These are phyloP conservation scores for Euryodendron excelsum DNA, from an alignment of 148 eudicot genomes.

Conservation along the genomic window DNA sequence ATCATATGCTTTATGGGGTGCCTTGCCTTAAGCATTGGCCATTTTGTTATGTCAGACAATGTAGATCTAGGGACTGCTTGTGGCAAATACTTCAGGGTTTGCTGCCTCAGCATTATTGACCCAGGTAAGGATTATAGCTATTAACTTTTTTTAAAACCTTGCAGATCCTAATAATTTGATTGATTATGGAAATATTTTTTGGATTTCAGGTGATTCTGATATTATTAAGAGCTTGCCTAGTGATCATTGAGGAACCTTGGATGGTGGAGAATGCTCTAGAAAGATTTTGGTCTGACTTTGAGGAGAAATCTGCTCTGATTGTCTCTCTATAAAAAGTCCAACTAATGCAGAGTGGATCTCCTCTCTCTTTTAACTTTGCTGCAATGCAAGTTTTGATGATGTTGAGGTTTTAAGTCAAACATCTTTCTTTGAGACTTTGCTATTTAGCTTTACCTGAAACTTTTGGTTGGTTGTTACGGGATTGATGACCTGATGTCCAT, in stretches of 20 bases:
- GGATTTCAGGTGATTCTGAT: conserved; percentile 56
- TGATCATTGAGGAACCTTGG: conserved; percentile 33
- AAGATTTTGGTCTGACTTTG: background rate
- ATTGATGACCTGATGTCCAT: background rate
- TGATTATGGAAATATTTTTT: background rate
- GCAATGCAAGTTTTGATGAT: background rate
- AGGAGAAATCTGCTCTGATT: background rate
- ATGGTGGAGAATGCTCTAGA: background rate
- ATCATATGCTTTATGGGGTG: background rate
- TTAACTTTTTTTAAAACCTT: background rate
- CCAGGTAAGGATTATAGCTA: conserved; percentile 29
- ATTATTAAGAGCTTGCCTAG: conserved; percentile 64
- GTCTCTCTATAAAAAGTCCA: background rate
- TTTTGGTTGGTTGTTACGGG: background rate
- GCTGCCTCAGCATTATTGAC: conserved; percentile 61
- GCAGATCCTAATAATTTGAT: background rate
- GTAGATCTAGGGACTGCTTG: conserved; percentile 74
- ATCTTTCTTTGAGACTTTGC: background rate
- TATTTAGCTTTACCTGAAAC: background rate
- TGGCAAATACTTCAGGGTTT: conserved; percentile 64
- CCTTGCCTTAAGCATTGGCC: background rate
- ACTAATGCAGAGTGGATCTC: background rate
- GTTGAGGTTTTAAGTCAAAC: background rate
- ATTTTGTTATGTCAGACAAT: conserved; percentile 40
- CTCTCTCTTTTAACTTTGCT: background rate